A percentile compares a stretch with the other conserved stretches of the same genome.
These are phyloP conservation scores for Pharnaceum exiguum DNA, from an alignment of 148 eudicot genomes.

Conservation along the genomic window DNA sequence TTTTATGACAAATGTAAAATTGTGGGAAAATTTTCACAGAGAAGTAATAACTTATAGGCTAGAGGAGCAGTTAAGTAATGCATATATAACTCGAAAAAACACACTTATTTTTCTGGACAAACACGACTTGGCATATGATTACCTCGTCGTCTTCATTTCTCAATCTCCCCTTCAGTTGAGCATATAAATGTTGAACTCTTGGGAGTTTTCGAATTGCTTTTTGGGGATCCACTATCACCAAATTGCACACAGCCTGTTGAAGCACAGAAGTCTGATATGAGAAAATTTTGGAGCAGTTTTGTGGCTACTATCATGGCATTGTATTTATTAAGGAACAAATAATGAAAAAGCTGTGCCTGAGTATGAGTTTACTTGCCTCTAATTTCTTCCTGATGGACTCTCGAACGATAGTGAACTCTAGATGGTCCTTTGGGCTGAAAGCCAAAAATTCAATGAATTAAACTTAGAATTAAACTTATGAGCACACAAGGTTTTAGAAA, in stretches of 20 bases:
- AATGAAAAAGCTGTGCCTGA: not conserved
- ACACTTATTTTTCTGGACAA: not conserved
- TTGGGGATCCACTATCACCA: slow-evolving; percentile 63
- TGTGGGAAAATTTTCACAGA: too few relatives aligned
- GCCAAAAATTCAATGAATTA: slow-evolving; percentile 7
- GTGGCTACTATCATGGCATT: not conserved
- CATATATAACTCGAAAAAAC: not conserved
- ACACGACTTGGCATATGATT: slow-evolving; percentile 1
- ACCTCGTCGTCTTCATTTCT: slow-evolving; percentile 96
- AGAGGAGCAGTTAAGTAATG: not conserved
- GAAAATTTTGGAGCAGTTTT: not conserved
- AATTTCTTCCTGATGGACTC: slow-evolving; percentile 80
- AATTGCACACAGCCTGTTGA: slow-evolving; percentile 57
- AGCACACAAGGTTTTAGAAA: too few relatives aligned
- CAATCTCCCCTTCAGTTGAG: slow-evolving; percentile 62
- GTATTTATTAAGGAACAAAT: not conserved
- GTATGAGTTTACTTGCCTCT: slow-evolving; percentile 45
- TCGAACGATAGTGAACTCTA: slow-evolving; percentile 83
- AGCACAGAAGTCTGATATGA: not conserved
- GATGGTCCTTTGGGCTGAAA: slow-evolving; percentile 76
- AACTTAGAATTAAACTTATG: too few relatives aligned
- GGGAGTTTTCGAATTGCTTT: slow-evolving; percentile 84
- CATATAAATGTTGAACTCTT: slow-evolving; percentile 91
- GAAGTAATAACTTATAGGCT: not conserved
- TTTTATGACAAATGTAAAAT: too few relatives aligned